Evolutionary conservation across 1,139 yeast species (phyloP), one percentile per base, ranked within the genome.

Genomic region (Candida sp.): DNA sequence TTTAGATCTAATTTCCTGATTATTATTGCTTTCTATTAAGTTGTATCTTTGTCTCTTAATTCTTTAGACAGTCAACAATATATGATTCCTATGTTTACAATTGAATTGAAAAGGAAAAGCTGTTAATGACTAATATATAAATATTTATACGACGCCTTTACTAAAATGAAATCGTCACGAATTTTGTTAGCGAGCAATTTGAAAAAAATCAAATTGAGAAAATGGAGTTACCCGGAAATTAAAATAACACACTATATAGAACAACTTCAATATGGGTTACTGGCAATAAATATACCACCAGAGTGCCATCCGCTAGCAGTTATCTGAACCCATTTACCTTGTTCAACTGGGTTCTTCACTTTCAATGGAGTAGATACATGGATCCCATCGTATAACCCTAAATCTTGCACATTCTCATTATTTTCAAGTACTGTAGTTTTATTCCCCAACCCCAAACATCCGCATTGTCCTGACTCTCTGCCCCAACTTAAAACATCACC

Each of bases 241-340:
- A 25, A 25, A n/a, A n/a, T n/a, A n/a, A n/a, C n/a, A n/a, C n/a
- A n/a, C n/a, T n/a, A n/a, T n/a, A n/a, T n/a, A n/a, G n/a, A n/a
- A n/a, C n/a, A n/a, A n/a, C n/a, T n/a, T n/a, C n/a, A n/a, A n/a
- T n/a, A n/a, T n/a, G 29, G 29, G 9, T 6, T 6, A 25, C 9
- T 25, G 21, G 59, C 55, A n/a, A 64, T 57, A 41, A 53, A 66
- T 15, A 70, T 59, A 1, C 75, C 93, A 37, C 83, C 82, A 1
- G 89, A 80, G 45, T 86, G 95, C 95, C 93, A 86, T 2, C 95
- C 95, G n/a, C 83, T 80, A 9, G 89, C 87, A 2, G 86, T 74
- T 39, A 82, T 73, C 1, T 79, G 78, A 49, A 56, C 53, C 78
- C 78, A 58, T 52, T 72, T 66, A 0, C 80, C 81, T 2, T 58